Evolutionary conservation across 768 basidiomycete genomes (phyloP).

Genomic region (Neoboletus brunneissimus): DNA sequence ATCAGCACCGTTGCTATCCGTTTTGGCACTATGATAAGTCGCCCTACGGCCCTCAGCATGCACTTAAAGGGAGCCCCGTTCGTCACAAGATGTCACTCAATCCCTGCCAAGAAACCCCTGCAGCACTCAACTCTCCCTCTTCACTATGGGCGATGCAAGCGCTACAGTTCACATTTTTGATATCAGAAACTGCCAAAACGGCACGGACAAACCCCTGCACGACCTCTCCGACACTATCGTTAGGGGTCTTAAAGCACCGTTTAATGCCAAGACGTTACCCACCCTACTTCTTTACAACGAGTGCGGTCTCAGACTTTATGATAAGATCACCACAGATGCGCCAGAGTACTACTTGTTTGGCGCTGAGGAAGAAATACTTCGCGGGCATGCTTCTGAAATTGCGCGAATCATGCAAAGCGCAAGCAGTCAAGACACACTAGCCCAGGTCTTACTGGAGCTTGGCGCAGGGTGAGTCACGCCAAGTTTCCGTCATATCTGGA

Average conservation of each 20-base stretch:
- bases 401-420: constrained; percentile 62
- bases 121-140: neutral
- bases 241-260: constrained; percentile 52
- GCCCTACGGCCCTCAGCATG: neutral
- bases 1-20: constrained; percentile 1
- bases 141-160: constrained; percentile 21
- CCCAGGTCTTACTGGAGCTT: constrained; percentile 78
- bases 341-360: constrained; percentile 88
- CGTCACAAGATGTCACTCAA: neutral
- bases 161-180: constrained; percentile 22
- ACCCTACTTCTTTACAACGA: constrained; percentile 88
- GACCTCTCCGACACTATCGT: constrained; percentile 48
- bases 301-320: constrained; percentile 80
- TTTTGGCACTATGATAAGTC: neutral
- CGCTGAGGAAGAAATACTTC: constrained; percentile 85
- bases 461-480: constrained; percentile 77
- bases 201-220: constrained; percentile 1
- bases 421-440: constrained; percentile 29
- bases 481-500: neutral
- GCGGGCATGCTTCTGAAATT: constrained; percentile 69
- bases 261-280: constrained; percentile 63
- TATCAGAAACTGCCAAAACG: constrained; percentile 16
- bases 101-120: neutral
- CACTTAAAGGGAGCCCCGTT: neutral
- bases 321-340: constrained; percentile 74